Evolutionary conservation across 2,329 filamentous ascomycete genomes (phyloP), one percentile per base, ranked within the genome.

Genomic region (Penicillium oxalicum): DNA sequence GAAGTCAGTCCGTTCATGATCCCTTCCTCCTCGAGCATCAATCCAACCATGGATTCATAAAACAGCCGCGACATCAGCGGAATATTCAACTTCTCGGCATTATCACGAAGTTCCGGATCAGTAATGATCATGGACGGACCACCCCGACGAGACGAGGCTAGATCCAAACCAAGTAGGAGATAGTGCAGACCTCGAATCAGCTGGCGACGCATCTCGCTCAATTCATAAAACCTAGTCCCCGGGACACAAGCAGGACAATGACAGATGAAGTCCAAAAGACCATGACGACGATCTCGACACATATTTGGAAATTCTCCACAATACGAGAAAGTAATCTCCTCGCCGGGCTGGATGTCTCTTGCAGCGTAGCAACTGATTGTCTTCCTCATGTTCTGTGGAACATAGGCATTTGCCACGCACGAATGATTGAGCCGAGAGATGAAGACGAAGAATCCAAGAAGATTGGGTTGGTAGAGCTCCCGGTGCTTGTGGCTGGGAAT

Each of bases 1-100:
- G 7, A 7, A 25, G 33, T 35, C 13, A 26, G 4, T 9, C 29
- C 42, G 6, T 33, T 35, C 32, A 45, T 12, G 24, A n/a, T 37
- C 4, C 42, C 42, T 37, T 45, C 42, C 26, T 55, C 43, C 34
- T 49, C 24, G 29, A 32, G 29, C 29, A 32, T 3, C 2, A 32
- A 11, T 11, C 29, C 29, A 32, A 32, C 11, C 29, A 32, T 32
- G 29, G 29, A 32, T 11, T 32, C 29, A 11, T 32, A 32, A 4
- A 32, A 32, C 8, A 32, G 29, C 3, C 29, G 29, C 29, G 29
- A 32, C 29, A 32, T 32, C 29, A 32, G 11, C 2, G 29, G 29
- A 7, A 32, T 32, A 11, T 4, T 8, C 7, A 32, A 11, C 11
- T 32, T 11, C 29, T 32, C 11, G 29, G 36, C 36, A 5, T 12